phyloP scores from a whole-genome alignment of 306 rosid species.

The Crotalaria pallida region DNA sequence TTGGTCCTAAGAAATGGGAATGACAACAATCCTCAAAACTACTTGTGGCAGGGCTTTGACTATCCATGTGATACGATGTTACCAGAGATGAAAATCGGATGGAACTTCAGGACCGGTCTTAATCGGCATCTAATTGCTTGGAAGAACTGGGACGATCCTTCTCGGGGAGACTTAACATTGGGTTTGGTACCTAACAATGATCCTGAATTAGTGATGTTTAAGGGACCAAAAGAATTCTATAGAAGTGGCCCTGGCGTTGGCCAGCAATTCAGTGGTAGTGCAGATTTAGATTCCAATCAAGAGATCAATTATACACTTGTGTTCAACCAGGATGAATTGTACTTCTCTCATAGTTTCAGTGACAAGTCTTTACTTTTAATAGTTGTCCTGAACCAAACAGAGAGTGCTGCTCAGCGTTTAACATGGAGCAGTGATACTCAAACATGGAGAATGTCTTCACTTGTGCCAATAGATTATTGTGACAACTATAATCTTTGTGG shows the following conservation, averaged over 20 bases:
- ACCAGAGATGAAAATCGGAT: constrained; percentile 43
- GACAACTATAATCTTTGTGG: constrained; percentile 41
- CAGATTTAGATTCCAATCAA: not conserved
- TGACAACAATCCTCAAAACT: constrained; percentile 5
- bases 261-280: not conserved
- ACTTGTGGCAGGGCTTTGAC: constrained; percentile 58
- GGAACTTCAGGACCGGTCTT: constrained; percentile 33
- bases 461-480: constrained; percentile 34
- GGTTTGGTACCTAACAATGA: not conserved
- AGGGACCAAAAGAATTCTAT: not conserved
- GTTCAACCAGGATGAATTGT: not conserved
- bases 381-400: constrained; percentile 29
- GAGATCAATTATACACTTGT: not conserved
- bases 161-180: not conserved
- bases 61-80: constrained; percentile 48
- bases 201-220: not conserved
- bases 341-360: constrained; percentile 1
- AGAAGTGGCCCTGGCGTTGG: not conserved
- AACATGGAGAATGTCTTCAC: constrained; percentile 15
- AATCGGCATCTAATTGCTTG: constrained; percentile 13
- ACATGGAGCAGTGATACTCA: constrained; percentile 19
- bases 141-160: constrained; percentile 6
- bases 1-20: constrained; percentile 33
- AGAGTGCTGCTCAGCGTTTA: not conserved
- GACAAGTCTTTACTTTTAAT: constrained; percentile 18